Base-by-base conservation (phyloP, 2,329 filamentous ascomycete genomes). In the Cladorrhinum sp. region DNA sequence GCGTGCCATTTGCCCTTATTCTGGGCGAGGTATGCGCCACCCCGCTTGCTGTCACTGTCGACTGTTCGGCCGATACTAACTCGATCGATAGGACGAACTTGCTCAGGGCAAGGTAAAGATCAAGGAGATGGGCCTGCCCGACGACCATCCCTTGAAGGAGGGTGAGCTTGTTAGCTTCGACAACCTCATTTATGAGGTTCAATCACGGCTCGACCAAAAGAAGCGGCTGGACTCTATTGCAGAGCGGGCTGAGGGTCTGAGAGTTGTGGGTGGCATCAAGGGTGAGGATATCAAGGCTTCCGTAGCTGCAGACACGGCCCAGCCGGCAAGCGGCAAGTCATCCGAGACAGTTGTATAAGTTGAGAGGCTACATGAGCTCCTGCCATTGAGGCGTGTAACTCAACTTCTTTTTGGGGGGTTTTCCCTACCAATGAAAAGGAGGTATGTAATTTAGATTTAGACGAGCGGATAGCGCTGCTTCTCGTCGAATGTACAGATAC, bases 141-240 rank as follows among this genome's bases (percentile, higher is more conserved):
- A 95, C 45, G 91, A 87, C 24, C 90, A 97, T 80, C 88, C 92
- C 0, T 91, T 96, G 74, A 96, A 97, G 79, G 90, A 96, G 16
- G 57, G 7, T n/a, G n/a, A n/a, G n/a, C n/a, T n/a, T n/a, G n/a
- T n/a, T 38, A 62, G 58, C 32, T 56, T 67, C 13, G 64, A 67
- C 16, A 66, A 64, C 23, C 64, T 69, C 22, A 38, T 58, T n/a
- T 62, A 66, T 53, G 66, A 68, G 41, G 65, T 68, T 7, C 56
- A 65, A 41, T 58, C 62, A 45, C 71, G 77, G 16, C 72, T 80
- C 55, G 70, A 74, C 59, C 73, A 77, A 61, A 79, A 78, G 68
- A 72, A 74, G 55, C 73, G 75, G 67, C 69, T n/a, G n/a, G n/a
- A n/a, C n/a, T n/a, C n/a, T 20, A 71, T 81, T 62, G 75, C 75